These are phyloP conservation scores for Clonostachys rhizophaga DNA, from an alignment of 2,329 filamentous ascomycete species.

Conservation along the genomic window DNA sequence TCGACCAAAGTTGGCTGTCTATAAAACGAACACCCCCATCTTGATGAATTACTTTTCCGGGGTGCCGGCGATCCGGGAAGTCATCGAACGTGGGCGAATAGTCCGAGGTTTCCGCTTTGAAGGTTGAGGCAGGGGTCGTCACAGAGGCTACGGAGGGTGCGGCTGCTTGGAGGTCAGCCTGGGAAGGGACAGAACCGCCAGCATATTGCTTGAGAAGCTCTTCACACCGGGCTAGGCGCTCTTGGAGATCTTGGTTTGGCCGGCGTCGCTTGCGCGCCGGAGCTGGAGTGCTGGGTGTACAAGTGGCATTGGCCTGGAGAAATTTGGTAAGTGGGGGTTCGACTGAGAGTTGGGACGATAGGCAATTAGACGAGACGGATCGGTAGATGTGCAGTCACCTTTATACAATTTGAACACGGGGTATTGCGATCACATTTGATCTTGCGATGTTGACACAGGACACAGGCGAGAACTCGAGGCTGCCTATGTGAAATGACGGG, in stretches of 20 bases:
- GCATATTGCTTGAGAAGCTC: conserved; percentile 55
- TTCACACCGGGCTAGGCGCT: conserved; percentile 54
- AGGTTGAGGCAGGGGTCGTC: neutral
- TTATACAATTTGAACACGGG: conserved; percentile 56
- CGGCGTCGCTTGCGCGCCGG: conserved; percentile 54
- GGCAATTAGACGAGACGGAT: neutral
- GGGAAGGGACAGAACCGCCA: conserved; percentile 17
- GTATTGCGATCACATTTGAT: conserved; percentile 58
- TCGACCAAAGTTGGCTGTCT: conserved; percentile 49
- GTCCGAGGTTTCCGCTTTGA: neutral
- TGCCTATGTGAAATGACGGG: conserved; percentile 22
- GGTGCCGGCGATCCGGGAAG: conserved; percentile 12
- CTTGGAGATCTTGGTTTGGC: conserved; percentile 58
- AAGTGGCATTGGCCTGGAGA: conserved; percentile 50
- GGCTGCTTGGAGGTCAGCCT: neutral
- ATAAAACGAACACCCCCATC: conserved; percentile 52
- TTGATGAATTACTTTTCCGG: conserved; percentile 50
- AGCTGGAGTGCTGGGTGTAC: conserved; percentile 55
- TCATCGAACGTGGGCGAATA: conserved; percentile 1
- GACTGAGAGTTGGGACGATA: too few relatives aligned
- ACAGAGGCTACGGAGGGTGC: neutral
- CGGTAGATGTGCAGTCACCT: conserved; percentile 31
- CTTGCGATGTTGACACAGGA: conserved; percentile 56
- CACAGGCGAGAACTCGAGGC: conserved; percentile 45
- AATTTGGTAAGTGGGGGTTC: neutral